phyloP scores from a whole-genome alignment of 2,329 filamentous ascomycete genomes.

The Aspergillus pseudoglaucus region DNA sequence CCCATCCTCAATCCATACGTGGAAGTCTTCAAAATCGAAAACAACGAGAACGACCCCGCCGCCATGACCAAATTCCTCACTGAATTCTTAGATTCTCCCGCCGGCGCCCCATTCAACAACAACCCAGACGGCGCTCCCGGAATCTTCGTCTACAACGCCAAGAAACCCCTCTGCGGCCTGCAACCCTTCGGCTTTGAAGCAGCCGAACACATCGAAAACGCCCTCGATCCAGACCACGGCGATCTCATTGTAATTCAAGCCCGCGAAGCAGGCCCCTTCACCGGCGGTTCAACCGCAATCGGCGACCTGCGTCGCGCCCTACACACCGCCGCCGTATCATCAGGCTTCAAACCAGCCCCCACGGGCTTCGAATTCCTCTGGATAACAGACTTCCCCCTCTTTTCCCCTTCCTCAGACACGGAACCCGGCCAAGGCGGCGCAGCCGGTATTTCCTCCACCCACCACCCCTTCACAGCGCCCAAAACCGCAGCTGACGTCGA shows the following conservation, averaged over 20 bases:
- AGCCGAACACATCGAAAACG: slow-evolving; percentile 51
- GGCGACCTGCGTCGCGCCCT: slow-evolving; percentile 67
- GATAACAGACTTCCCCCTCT: slow-evolving; percentile 88
- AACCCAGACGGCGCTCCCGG: slow-evolving; percentile 75
- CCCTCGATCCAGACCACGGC: slow-evolving; percentile 56
- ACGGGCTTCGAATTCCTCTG: slow-evolving; percentile 65
- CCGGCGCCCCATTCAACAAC: slow-evolving; percentile 52
- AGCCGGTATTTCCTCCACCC: slow-evolving; percentile 76
- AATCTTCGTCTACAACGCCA: slow-evolving; percentile 67
- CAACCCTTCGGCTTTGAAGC: slow-evolving; percentile 70
- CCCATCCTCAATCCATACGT: slow-evolving; percentile 61
- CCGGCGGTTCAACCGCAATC: slow-evolving; percentile 65
- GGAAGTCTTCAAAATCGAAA: slow-evolving; percentile 63
- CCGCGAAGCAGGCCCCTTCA: slow-evolving; percentile 56
- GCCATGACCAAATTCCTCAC: slow-evolving; percentile 57
- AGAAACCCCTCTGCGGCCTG: slow-evolving; percentile 68
- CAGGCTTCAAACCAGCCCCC: slow-evolving; percentile 48
- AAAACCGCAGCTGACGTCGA: slow-evolving; percentile 66
- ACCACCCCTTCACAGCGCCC: slow-evolving; percentile 94
- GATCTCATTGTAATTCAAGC: slow-evolving; percentile 80
- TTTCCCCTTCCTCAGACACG: slow-evolving; percentile 62
- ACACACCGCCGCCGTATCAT: slow-evolving; percentile 62
- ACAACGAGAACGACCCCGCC: slow-evolving; percentile 42
- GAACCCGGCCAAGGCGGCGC: slow-evolving; percentile 74
- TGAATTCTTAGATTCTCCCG: slow-evolving; percentile 63